Percentiles rank a stretch among this genome's conserved stretches.
These are phyloP conservation scores for Diaporthe aspalathi DNA, from an alignment of 2,329 filamentous ascomycete genomes.

Conservation along the genomic window DNA sequence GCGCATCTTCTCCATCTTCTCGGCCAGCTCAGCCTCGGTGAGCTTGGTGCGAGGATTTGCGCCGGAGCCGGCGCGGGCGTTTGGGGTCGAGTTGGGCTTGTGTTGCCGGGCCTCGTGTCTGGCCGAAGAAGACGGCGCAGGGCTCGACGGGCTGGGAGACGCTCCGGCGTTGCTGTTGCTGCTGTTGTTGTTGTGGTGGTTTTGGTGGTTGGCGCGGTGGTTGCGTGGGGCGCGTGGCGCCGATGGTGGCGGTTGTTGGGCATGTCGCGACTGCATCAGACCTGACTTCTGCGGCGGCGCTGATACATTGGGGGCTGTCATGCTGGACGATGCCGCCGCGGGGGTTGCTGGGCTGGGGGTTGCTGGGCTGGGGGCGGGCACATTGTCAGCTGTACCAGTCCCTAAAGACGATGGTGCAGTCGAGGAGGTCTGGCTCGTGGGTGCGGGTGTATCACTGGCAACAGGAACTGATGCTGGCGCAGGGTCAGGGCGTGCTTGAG, in stretches of 20 bases:
- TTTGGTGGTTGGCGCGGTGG: constrained; percentile 40
- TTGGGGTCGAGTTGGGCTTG: constrained; percentile 46
- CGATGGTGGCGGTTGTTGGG: constrained; percentile 37
- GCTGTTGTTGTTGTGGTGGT: constrained; percentile 39
- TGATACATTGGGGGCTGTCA: constrained; percentile 28
- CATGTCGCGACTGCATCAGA: constrained; percentile 41
- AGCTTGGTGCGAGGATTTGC: constrained; percentile 70
- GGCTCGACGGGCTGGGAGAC: constrained; percentile 39
- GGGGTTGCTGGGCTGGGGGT: constrained; percentile 36
- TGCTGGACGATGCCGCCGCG: constrained; percentile 14
- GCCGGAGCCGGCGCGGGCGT: constrained; percentile 63
- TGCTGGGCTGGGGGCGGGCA: constrained; percentile 20
- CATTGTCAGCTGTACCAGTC: constrained; percentile 2
- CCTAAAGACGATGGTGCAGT: constrained; percentile 13
- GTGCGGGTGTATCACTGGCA: constrained; percentile 7
- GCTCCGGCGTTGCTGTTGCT: constrained; percentile 30
- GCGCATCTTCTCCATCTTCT: constrained; percentile 72
- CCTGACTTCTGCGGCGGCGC: constrained; percentile 17
- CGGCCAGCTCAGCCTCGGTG: constrained; percentile 68
- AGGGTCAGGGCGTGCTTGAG: constrained; percentile 37
- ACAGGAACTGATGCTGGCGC: constrained; percentile 29
- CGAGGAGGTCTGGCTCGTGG: constrained; percentile 24
- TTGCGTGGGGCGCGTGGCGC: constrained; percentile 38
- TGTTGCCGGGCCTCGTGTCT: constrained; percentile 47
- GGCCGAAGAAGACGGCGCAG: constrained; percentile 39